Conservation (phyloP, 169 alveolate species). For the Plasmodium berghei region DNA sequence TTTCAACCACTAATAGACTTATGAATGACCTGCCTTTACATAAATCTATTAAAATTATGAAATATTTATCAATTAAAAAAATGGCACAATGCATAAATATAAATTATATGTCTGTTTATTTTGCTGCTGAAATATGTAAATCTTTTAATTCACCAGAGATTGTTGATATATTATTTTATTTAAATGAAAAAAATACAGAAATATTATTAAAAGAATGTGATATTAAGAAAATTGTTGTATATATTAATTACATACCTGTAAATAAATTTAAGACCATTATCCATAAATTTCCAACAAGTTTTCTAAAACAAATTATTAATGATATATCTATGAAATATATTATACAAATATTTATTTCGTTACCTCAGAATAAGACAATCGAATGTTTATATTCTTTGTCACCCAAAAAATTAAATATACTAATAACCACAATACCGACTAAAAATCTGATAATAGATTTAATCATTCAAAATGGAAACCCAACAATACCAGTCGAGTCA, state of each 20-base stretch:
- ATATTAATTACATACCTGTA: constrained; percentile 45
- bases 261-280: constrained; percentile 24
- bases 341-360: constrained; percentile 20
- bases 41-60: constrained; percentile 44
- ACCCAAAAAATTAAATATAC: constrained; percentile 4
- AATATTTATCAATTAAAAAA: constrained; percentile 26
- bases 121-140: constrained; percentile 27
- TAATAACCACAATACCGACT: constrained; percentile 5
- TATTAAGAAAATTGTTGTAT: constrained; percentile 20
- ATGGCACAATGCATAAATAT: constrained; percentile 21
- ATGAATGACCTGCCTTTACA: constrained; percentile 47
- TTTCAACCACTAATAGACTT: constrained; percentile 22
- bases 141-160: constrained; percentile 36
- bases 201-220: constrained; percentile 24
- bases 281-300: constrained; percentile 24
- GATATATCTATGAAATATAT: constrained; percentile 57
- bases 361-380: constrained; percentile 25
- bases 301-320: constrained; percentile 55
- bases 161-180: constrained; percentile 20
- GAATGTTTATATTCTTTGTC: constrained; percentile 17
- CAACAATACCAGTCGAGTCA: not conserved
- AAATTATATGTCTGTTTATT: not conserved
- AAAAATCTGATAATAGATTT: not conserved
- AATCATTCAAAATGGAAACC: not conserved
- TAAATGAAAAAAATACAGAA: constrained; percentile 17